Base-by-base conservation (phyloP, 768 basidiomycete genomes). In the Pulveroboletus sp. region DNA sequence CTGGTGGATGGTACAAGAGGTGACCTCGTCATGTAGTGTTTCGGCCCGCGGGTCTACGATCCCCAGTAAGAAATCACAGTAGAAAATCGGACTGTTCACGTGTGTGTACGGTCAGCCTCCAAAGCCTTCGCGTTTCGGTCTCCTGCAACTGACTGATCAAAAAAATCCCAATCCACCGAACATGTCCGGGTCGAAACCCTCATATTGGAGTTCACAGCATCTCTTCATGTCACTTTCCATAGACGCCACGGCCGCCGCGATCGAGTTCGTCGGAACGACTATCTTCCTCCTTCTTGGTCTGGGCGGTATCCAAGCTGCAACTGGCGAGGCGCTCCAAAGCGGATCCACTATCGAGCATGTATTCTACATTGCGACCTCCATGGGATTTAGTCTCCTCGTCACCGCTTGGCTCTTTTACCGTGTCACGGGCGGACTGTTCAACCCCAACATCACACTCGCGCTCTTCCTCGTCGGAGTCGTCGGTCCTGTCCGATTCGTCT, bases 371-470 rank as follows among this genome's bases (percentile, higher is more conserved):
- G 74, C 83, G 5, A 74, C 76, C 0, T 76, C 72, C 42, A 80
- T 83, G 74, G 83, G 85, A 1, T 63, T 86, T 41, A 76, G 77
- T 54, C 74, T 87, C 39, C 70, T 85, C 41, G 74, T 80, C 38
- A 78, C 79, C 3, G 82, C 77, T 8, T 87, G 84, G 83, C 58
- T 84, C 10, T 86, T 86, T 66, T 86, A 77, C 61, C 75, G 83
- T 36, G 66, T 76, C 21, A 83, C 81, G 0, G 83, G 83, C 9
- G 82, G 81, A 6, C 66, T 84, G 21, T 86, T 84, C 67, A 87
- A 85, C 54, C 83, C 82, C 0, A 72, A 82, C 51, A 72, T 86
- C 51, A 79, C 77, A 14, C 68, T 82, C 36, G 77, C 83, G 8
- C 75, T 86, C 32, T 71, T 81, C 46, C 70, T 86, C 37, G 69